These are phyloP conservation scores for Beauveria scarabaeidicola DNA, from an alignment of 2,329 filamentous ascomycete species.

Conservation along the genomic window DNA sequence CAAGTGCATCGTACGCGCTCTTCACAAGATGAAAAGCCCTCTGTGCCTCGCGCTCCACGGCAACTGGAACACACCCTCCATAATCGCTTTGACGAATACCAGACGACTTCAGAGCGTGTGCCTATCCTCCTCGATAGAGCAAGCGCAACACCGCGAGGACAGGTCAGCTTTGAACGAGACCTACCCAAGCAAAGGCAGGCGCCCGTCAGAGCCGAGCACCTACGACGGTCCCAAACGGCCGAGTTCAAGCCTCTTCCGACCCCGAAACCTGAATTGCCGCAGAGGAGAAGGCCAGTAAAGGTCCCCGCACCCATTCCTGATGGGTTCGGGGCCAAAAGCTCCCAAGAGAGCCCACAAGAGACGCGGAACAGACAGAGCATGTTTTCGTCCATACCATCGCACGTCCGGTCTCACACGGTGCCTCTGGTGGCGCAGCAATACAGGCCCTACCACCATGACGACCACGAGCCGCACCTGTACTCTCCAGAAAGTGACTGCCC, in stretches of 20 bases:
- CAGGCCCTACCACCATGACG: background rate
- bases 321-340: background rate
- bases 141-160: background rate
- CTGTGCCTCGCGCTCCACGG: background rate
- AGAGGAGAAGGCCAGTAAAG: background rate
- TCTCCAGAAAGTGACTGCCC: background rate
- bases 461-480: background rate
- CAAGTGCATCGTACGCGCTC: background rate
- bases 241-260: conserved; percentile 4
- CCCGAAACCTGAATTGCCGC: background rate
- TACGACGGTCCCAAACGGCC: background rate
- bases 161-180: background rate
- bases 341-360: background rate
- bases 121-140: background rate
- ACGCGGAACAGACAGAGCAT: background rate
- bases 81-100: background rate
- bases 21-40: background rate
- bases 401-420: background rate
- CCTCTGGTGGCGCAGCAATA: background rate
- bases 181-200: background rate
- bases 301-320: background rate
- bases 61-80: background rate
- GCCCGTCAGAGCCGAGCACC: background rate
- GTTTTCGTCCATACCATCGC: background rate
- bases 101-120: background rate